phyloP scores from a whole-genome alignment of 2,329 filamentous ascomycete genomes.

The Aplosporella prunicola region DNA sequence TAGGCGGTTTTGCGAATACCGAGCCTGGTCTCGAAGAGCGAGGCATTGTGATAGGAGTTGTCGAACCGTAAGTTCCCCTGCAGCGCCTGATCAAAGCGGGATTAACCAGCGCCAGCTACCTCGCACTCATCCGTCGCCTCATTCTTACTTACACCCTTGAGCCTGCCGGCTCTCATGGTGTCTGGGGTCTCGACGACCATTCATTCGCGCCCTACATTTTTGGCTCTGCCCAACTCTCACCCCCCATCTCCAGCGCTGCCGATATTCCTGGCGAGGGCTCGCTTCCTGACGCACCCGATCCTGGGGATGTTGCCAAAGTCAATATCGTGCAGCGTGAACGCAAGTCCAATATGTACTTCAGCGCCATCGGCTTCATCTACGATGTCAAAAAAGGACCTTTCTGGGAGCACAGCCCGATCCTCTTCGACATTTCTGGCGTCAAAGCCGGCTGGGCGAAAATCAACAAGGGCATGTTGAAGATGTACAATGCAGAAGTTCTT shows the following conservation, averaged over 20 bases:
- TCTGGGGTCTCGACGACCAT: conserved; percentile 98
- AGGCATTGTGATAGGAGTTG: conserved; percentile 67
- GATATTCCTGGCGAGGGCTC: conserved; percentile 72
- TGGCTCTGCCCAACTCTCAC: conserved; percentile 80
- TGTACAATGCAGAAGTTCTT: conserved; percentile 95
- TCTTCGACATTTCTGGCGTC: conserved; percentile 91
- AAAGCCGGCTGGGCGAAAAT: conserved; percentile 92
- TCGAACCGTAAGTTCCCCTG: conserved; percentile 61
- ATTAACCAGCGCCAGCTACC: conserved; percentile 58
- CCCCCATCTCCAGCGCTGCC: conserved; percentile 50
- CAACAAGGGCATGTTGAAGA: conserved; percentile 95
- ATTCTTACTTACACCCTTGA: conserved; percentile 90
- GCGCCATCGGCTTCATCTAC: conserved; percentile 91
- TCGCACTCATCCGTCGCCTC: conserved; percentile 69
- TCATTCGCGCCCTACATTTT: conserved; percentile 91
- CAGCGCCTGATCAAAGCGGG: too few species aligned
- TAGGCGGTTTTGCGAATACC: conserved; percentile 63
- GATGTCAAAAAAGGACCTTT: conserved; percentile 95
- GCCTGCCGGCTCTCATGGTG: conserved; percentile 89
- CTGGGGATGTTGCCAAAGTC: conserved; percentile 51
- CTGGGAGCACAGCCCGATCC: conserved; percentile 84
- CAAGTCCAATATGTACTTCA: conserved; percentile 67
- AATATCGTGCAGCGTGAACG: conserved; percentile 32
- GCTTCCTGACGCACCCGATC: conserved; percentile 55
- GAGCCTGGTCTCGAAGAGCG: conserved; percentile 54